These are phyloP conservation scores for Sordariomycetes sp. DNA, from an alignment of 2,329 filamentous ascomycete genomes.

Conservation along the genomic window DNA sequence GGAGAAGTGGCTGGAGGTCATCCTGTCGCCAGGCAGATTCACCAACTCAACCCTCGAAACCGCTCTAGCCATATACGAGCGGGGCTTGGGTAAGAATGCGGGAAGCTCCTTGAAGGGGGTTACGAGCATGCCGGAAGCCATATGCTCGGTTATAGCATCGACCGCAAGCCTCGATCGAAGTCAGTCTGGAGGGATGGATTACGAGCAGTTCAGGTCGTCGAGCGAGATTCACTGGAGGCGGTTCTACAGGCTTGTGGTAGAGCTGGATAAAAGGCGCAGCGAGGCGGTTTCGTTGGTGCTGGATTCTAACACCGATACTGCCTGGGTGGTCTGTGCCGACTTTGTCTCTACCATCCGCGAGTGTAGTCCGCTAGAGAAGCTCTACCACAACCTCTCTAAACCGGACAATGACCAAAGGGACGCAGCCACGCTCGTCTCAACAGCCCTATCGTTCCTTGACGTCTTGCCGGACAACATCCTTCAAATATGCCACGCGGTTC, in stretches of 20 bases:
- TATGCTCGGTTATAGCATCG: constrained; percentile 58
- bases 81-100: constrained; percentile 34
- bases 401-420: constrained; percentile 39
- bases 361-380: constrained; percentile 64
- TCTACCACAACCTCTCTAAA: constrained; percentile 52
- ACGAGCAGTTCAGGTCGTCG: constrained; percentile 58
- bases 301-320: constrained; percentile 56
- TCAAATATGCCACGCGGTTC: constrained; percentile 51
- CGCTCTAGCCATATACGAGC: constrained; percentile 69
- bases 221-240: constrained; percentile 78
- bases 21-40: constrained; percentile 76
- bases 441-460: constrained; percentile 57
- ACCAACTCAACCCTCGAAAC: constrained; percentile 69
- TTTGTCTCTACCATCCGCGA: constrained; percentile 65
- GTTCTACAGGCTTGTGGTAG: constrained; percentile 74
- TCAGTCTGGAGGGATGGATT: constrained; percentile 55
- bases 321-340: constrained; percentile 79
- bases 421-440: constrained; percentile 50
- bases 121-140: constrained; percentile 57
- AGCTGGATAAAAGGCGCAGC: constrained; percentile 74
- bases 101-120: constrained; percentile 26
- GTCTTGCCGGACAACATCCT: constrained; percentile 57
- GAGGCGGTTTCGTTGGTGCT: constrained; percentile 69
- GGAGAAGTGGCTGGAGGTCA: constrained; percentile 75
- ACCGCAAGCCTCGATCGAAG: constrained; percentile 52